Percentiles rank a stretch among this genome's conserved stretches.
These are phyloP conservation scores for Penicillium paneum DNA, from an alignment of 2,329 filamentous ascomycete genomes.

Conservation along the genomic window DNA sequence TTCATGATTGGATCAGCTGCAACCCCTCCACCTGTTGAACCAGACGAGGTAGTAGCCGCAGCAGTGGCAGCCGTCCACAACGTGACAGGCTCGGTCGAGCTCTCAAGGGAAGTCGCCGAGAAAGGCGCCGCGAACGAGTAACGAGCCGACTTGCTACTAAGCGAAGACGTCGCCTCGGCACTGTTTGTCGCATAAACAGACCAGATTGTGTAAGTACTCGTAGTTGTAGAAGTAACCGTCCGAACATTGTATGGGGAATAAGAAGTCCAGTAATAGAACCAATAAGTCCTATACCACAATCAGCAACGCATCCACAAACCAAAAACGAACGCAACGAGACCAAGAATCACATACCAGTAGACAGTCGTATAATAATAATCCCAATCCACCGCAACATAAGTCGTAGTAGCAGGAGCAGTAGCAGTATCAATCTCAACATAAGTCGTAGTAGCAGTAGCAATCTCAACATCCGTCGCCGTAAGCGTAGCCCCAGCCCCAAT, in stretches of 20 bases:
- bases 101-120: slow-evolving; percentile 15
- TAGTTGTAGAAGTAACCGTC: slow-evolving; percentile 18
- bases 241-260: slow-evolving; percentile 14
- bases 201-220: slow-evolving; percentile 14
- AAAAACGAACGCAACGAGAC: not conserved
- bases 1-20: not conserved
- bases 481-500: not conserved
- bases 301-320: not conserved
- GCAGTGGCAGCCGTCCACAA: not conserved
- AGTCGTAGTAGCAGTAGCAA: not conserved
- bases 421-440: no score
- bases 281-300: slow-evolving; percentile 16
- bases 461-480: not conserved
- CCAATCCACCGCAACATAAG: slow-evolving; percentile 2
- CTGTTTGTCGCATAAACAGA: slow-evolving; percentile 14
- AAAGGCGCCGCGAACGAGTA: slow-evolving; percentile 12
- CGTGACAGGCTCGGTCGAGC: slow-evolving; percentile 10
- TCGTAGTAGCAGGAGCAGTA: not conserved
- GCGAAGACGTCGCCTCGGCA: slow-evolving; percentile 8
- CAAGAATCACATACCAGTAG: slow-evolving; percentile 13
- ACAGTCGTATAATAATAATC: slow-evolving; percentile 20
- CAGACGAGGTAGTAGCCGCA: not conserved
- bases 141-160: not conserved
- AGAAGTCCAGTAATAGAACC: slow-evolving; percentile 23
- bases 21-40: not conserved